phyloP scores from a whole-genome alignment of 768 basidiomycete genomes.

The Tulasnella calospora region DNA sequence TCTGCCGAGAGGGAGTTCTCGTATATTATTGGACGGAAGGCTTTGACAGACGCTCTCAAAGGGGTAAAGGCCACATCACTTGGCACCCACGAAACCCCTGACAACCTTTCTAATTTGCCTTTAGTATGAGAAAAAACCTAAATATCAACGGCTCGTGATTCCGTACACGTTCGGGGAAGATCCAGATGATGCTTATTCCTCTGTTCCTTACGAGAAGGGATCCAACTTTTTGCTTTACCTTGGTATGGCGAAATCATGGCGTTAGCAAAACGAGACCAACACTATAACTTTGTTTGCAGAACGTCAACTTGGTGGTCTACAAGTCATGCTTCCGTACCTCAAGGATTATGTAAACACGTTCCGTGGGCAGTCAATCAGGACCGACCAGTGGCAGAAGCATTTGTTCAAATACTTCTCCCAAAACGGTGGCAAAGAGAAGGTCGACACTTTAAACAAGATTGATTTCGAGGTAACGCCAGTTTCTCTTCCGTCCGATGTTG shows the following conservation, averaged over 20 bases:
- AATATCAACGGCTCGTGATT: constrained; percentile 76
- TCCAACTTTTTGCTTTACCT: constrained; percentile 81
- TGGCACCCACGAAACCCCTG: neutral
- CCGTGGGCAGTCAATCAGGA: constrained; percentile 71
- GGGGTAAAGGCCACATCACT: neutral
- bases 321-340: constrained; percentile 79
- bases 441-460: constrained; percentile 60
- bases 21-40: constrained; percentile 69
- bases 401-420: constrained; percentile 63
- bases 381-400: constrained; percentile 76
- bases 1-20: constrained; percentile 75
- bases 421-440: constrained; percentile 55
- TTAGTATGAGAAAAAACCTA: constrained; percentile 53
- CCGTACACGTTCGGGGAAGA: constrained; percentile 48
- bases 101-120: neutral
- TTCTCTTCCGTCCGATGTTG: neutral
- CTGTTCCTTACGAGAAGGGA: constrained; percentile 85
- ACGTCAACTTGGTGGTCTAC: constrained; percentile 69
- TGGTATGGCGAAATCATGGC: constrained; percentile 43
- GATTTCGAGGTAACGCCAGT: constrained; percentile 64
- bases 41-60: constrained; percentile 64
- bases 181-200: constrained; percentile 32
- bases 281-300: constrained; percentile 42
- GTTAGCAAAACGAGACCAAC: too few species aligned
- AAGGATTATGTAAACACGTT: constrained; percentile 77